Base-by-base conservation (phyloP, 2,329 filamentous ascomycete genomes). In the Ceratocystis cacaofunesta region DNA sequence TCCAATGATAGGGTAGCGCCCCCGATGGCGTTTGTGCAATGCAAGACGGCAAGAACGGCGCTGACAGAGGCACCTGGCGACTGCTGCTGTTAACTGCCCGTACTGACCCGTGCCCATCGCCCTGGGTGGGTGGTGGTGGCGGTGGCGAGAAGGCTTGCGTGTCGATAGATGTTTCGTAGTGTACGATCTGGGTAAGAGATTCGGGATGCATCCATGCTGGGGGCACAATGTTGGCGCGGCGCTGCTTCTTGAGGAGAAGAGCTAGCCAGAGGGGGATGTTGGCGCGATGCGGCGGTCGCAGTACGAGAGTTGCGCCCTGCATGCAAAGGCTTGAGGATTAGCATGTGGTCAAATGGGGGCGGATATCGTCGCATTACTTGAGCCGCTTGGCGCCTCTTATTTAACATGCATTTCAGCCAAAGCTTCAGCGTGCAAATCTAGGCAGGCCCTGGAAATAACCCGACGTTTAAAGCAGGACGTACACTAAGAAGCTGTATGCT, bases 241-340 rank as follows among this genome's bases (percentile, higher is more conserved):
- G 85, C 76, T 99, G 94, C 69, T 92, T 90, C 76, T 97, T 97
- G 65, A 99, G 85, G 28, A 97, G 85, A 17, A 97, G 82, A 1
- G 94, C 94, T 17, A 99, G 88, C 94, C 94, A 99, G 67, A 99
- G 84, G 0, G 94, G 92, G 0, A 97, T 75, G 50, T 87, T 80
- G 69, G 85, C 83, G 70, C 91, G 85, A 72, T 91, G 86, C 0
- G 92, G 92, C 1, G 94, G 94, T 30, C 85, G 84, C 50, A 99
- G 83, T 28, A 83, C 75, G 65, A 86, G 85, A 44, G 92, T 89
- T 67, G 85, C 79, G 67, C 92, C 92, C 92, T 96, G 72, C 60
- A 5, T 50, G 46, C 46, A 19, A 50, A 63, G 48, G 60, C 32
- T 10, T 36, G 32, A 10, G 8, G 8, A 36, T 36, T 36, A 36